These are phyloP conservation scores for Lasiodiplodia sp. DNA, from an alignment of 2,329 filamentous ascomycete genomes.

Conservation along the genomic window DNA sequence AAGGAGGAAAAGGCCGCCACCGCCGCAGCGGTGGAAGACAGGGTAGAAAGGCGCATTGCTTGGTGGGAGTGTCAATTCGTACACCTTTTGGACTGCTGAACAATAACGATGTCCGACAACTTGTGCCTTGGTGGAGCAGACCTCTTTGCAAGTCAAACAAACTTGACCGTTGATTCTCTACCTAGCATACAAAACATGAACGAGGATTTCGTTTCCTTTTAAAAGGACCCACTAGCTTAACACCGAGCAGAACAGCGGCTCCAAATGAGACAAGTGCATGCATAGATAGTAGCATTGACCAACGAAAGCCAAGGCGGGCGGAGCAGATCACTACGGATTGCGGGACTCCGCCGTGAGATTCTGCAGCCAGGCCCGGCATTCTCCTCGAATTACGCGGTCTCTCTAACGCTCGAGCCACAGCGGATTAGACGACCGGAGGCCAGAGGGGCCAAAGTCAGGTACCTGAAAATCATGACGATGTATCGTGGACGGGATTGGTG, in stretches of 20 bases:
- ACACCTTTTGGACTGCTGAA: not conserved
- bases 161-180: not conserved
- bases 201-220: not conserved
- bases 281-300: conserved; percentile 27
- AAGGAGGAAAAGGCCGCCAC: not conserved
- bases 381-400: conserved; percentile 8
- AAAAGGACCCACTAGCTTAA: not conserved
- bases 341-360: not conserved
- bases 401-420: not conserved
- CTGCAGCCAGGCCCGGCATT: not conserved
- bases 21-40: not conserved
- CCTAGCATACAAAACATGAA: not conserved
- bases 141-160: not conserved
- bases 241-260: not conserved
- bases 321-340: conserved; percentile 10
- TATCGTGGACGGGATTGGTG: not conserved
- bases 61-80: not conserved
- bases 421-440: not conserved
- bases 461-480: not conserved
- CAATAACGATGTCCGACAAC: not conserved
- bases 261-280: conserved; percentile 1
- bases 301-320: conserved; percentile 8
- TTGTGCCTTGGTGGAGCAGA: not conserved
- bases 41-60: conserved; percentile 18
- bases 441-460: not conserved